Evolutionary conservation across 768 basidiomycete genomes (phyloP), one percentile per base, ranked within the genome.

Genomic region (Sistotremastrum suecicum): DNA sequence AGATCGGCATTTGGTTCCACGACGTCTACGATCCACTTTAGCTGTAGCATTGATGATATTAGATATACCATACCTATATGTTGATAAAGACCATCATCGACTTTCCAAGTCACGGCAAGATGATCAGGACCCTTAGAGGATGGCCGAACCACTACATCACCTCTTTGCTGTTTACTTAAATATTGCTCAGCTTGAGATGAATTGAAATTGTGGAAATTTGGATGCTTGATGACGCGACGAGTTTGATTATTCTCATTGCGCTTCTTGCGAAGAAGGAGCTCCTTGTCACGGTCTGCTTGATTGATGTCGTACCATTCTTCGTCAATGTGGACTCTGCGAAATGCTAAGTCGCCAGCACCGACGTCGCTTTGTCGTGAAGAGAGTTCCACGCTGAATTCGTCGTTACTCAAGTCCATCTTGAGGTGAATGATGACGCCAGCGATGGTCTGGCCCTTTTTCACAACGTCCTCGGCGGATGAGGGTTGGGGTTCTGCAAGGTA

Each of bases 21-120:
- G 6, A 89, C 86, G 61, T 89, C 86, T 89, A 52, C 1, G 31
- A 39, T 30, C 41, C 41, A 46, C 10, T 29, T 30, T 37, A n/a
- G 5, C 35, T 29, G 12, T 20, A 40, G 35, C 12, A 8, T 12
- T 46, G 20, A 42, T 41, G 3, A 46, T 37, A 39, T 9, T 45
- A 32, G 37, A 44, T 35, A 37, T 1, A 34, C 56, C 82, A 43
- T 56, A 90, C 91, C 91, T 48, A 99, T 85, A 58, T 99, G 95
- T 58, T 98, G 95, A 62, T 86, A 98, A 30, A 99, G 66, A 49
- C 81, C 86, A 48, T 95, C 84, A 51, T 92, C 94, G 2, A 99
- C 91, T 65, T 98, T 99, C 95, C 95, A 99, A 0, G 95, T 99
- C 7, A 99, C 84, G 39, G 94, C 94, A 35, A 99, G 70, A 64